Percentiles rank a stretch among this genome's conserved stretches.
Conservation (phyloP, 805 yeast genomes). For the Yarrowia deformans region DNA sequence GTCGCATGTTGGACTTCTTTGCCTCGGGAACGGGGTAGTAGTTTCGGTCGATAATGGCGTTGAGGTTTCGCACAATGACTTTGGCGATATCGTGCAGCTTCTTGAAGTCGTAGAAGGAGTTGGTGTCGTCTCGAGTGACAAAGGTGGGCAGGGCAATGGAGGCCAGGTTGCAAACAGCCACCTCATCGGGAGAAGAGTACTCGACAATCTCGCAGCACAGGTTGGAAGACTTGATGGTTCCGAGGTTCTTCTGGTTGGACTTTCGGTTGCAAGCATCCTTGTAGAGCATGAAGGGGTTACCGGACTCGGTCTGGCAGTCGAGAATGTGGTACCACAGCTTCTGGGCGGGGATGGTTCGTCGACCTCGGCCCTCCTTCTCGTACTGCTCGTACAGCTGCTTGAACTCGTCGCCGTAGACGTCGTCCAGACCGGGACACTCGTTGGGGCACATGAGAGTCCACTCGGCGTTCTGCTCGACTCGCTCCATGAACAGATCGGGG, state of each 20-base stretch:
- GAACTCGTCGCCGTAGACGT: constrained; percentile 85
- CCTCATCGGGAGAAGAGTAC: constrained; percentile 89
- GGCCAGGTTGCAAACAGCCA: constrained; percentile 94
- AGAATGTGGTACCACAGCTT: constrained; percentile 88
- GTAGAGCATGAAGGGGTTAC: constrained; percentile 92
- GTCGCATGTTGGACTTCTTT: constrained; percentile 72
- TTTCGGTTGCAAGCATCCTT: constrained; percentile 90
- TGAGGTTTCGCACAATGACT: constrained; percentile 78
- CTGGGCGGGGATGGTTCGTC: constrained; percentile 78
- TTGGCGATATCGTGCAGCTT: constrained; percentile 78
- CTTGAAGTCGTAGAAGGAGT: constrained; percentile 70
- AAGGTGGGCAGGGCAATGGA: constrained; percentile 88
- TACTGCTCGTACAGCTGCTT: constrained; percentile 72
- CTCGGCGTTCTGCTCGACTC: constrained; percentile 76
- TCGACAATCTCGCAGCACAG: constrained; percentile 94
- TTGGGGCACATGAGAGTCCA: constrained; percentile 94
- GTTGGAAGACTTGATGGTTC: constrained; percentile 91
- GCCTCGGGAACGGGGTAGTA: constrained; percentile 85
- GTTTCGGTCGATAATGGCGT: constrained; percentile 83
- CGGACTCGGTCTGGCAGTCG: constrained; percentile 95
- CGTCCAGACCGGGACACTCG: constrained; percentile 85
- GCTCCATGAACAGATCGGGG: constrained; percentile 91
- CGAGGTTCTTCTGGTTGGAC: constrained; percentile 90
- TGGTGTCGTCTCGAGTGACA: constrained; percentile 59
- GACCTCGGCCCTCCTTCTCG: constrained; percentile 72